Evolutionary conservation across 208 protist genomes (phyloP).

Genomic region (Angomonas ambiguus): DNA sequence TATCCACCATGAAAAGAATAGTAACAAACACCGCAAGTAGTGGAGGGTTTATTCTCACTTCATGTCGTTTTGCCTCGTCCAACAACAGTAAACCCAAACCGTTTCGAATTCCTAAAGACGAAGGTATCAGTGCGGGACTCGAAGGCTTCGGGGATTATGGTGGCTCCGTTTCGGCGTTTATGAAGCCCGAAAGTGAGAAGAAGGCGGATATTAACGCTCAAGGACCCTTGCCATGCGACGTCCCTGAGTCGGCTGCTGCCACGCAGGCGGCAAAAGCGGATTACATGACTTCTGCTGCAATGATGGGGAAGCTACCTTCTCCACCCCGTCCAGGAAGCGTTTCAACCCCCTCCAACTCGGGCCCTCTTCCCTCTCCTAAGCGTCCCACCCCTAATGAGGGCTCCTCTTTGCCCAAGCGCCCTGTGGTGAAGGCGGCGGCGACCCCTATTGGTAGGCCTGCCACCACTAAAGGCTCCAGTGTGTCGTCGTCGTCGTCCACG

Average conservation of each 20-base stretch:
- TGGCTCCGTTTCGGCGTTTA: constrained; percentile 79
- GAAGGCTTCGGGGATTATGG: constrained; percentile 66
- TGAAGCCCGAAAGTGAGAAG: constrained; percentile 52
- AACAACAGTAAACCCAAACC: constrained; percentile 11
- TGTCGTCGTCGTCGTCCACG: not conserved
- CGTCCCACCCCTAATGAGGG: not conserved
- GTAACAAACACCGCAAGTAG: not conserved
- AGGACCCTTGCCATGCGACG: constrained; percentile 55
- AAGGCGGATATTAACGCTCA: constrained; percentile 9
- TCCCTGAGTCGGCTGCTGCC: constrained; percentile 28
- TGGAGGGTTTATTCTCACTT: not conserved
- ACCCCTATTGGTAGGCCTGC: not conserved
- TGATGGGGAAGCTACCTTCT: constrained; percentile 61
- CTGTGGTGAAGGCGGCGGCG: not conserved
- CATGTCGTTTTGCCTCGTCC: not conserved
- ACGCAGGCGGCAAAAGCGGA: constrained; percentile 47
- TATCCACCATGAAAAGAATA: constrained; percentile 10
- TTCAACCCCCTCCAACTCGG: not conserved
- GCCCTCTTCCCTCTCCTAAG: constrained; percentile 1
- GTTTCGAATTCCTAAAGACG: constrained; percentile 33
- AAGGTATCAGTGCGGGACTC: constrained; percentile 56
- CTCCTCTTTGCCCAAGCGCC: not conserved
- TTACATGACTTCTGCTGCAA: constrained; percentile 53
- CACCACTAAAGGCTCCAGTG: not conserved
- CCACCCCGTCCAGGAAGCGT: constrained; percentile 9